Evolutionary conservation across 2,329 filamentous ascomycete genomes (phyloP).

Genomic region (Phyllosticta citrichinensis): DNA sequence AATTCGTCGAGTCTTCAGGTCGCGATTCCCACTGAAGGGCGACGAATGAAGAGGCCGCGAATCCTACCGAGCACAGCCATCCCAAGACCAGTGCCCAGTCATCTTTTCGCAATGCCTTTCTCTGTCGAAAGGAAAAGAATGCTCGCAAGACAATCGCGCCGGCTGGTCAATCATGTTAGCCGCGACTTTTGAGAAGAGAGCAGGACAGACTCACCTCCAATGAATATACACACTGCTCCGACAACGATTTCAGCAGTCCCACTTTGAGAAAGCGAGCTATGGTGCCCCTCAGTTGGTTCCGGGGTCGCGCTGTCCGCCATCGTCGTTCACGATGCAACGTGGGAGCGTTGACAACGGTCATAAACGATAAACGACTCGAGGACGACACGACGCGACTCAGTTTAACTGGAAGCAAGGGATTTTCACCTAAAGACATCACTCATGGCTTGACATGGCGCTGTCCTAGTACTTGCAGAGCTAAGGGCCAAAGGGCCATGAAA

Average conservation of each 20-base stretch:
- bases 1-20: not conserved
- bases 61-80: not conserved
- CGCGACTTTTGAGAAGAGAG: not conserved
- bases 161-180: not conserved
- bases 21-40: not conserved
- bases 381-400: not conserved
- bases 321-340: not conserved
- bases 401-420: not conserved
- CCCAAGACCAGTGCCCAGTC: not conserved
- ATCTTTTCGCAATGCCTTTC: not conserved
- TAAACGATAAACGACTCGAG: not conserved
- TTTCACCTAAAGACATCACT: not conserved
- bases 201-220: not conserved
- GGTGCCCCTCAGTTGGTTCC: not conserved
- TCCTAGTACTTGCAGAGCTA: not conserved
- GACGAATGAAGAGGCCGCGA: not conserved
- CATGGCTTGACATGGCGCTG: not conserved
- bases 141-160: not conserved
- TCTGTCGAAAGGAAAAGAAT: not conserved
- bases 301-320: not conserved
- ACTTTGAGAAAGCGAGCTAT: not conserved
- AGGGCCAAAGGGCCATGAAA: not conserved
- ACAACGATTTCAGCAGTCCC: not conserved
- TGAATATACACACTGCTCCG: not conserved
- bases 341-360: not conserved